Conservation (phyloP, 805 yeast species). For the Metschnikowia aberdeeniae region DNA sequence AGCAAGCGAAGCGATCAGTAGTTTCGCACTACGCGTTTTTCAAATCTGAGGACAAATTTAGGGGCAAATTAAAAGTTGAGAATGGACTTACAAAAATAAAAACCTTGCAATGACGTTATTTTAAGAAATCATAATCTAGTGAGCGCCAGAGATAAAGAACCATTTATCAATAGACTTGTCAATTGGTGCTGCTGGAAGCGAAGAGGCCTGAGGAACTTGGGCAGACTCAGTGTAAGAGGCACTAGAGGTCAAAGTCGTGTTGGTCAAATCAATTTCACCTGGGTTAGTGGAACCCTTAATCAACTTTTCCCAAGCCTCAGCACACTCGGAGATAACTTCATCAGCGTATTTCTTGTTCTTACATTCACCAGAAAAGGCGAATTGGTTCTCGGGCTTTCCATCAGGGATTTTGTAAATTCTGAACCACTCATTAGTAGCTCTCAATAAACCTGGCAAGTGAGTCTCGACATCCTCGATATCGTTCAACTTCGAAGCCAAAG, state of each 20-base stretch:
- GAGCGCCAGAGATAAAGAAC: conserved; percentile 93
- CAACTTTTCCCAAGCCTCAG: conserved; percentile 67
- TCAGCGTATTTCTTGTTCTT: conserved; percentile 44
- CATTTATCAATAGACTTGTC: conserved; percentile 96
- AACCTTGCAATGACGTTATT: not conserved
- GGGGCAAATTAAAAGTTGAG: not conserved
- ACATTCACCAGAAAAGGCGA: conserved; percentile 71
- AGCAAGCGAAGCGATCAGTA: not conserved
- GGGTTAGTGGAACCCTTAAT: conserved; percentile 41
- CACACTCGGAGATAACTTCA: conserved; percentile 27
- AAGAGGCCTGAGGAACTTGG: conserved; percentile 65
- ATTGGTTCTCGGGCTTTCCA: conserved; percentile 70
- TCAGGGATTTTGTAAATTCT: conserved; percentile 79
- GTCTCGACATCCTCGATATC: conserved; percentile 65
- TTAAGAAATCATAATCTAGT: conserved; percentile 20
- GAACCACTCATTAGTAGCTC: conserved; percentile 74
- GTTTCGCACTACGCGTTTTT: conserved; percentile 1
- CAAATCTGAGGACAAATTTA: not conserved
- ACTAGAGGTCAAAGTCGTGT: conserved; percentile 42
- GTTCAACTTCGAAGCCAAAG: conserved; percentile 55
- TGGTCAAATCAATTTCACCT: conserved; percentile 44
- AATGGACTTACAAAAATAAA: not conserved
- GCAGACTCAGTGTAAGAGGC: conserved; percentile 46
- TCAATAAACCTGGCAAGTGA: conserved; percentile 66
- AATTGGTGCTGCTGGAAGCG: conserved; percentile 84